Conservation (phyloP, 148 eudicot genomes). For the Chenopodium berlandieri region DNA sequence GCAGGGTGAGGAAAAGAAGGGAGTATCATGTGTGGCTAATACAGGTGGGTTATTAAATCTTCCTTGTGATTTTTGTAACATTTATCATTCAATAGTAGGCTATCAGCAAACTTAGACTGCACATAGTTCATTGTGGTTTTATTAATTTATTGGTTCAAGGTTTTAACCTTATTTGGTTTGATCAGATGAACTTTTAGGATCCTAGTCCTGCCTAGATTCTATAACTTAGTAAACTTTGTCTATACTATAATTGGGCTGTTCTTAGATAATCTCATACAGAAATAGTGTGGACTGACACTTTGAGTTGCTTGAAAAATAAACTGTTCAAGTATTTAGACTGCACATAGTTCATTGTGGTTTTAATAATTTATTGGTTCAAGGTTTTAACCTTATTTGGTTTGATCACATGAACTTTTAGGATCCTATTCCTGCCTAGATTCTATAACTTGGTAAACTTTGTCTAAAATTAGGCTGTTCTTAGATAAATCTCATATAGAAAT, state of each 20-base stretch:
- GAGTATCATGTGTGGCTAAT: constrained; percentile 29
- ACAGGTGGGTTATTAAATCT: constrained; percentile 36
- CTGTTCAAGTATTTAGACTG: background rate
- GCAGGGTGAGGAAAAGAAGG: constrained; percentile 52
- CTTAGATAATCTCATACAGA: background rate
- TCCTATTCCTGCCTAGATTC: background rate
- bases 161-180: background rate
- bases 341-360: background rate
- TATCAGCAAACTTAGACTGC: background rate
- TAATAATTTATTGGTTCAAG: background rate
- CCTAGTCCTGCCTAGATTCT: background rate
- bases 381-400: background rate
- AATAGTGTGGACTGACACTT: background rate
- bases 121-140: background rate
- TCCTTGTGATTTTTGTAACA: background rate
- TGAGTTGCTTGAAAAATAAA: background rate
- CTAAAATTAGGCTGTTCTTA: background rate
- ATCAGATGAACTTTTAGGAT: background rate
- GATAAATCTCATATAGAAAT: background rate
- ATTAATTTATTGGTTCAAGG: background rate
- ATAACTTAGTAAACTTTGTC: background rate
- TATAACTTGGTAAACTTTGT: background rate
- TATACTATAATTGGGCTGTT: background rate
- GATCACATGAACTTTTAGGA: background rate
- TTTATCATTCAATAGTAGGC: background rate